Conservation (phyloP, 108 stramenopile genomes). For the Skeletonema tropicum region DNA sequence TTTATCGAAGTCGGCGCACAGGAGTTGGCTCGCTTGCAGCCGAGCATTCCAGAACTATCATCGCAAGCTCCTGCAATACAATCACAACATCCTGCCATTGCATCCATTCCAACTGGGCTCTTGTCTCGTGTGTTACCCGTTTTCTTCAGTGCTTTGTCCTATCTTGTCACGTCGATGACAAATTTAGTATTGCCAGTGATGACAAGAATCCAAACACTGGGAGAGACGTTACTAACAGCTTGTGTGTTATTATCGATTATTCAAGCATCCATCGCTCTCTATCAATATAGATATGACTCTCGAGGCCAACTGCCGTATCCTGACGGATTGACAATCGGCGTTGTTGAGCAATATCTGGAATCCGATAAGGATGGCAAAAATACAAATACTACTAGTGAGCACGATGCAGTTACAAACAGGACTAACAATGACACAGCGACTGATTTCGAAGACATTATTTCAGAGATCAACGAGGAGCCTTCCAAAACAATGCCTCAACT, state of each 20-base stretch:
- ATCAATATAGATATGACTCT: conserved; percentile 69
- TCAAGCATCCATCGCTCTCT: conserved; percentile 60
- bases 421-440: background rate
- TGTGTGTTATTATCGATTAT: conserved; percentile 53
- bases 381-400: background rate
- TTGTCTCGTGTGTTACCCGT: conserved; percentile 4
- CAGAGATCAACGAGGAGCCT: background rate
- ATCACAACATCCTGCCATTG: background rate
- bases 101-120: background rate
- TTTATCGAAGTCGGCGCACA: background rate
- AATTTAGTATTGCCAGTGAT: conserved; percentile 13
- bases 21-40: background rate
- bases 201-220: conserved; percentile 29
- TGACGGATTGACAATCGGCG: conserved; percentile 60
- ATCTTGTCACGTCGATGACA: conserved; percentile 11
- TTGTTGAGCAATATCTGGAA: conserved; percentile 27
- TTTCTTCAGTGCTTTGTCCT: conserved; percentile 11
- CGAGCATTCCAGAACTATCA: background rate
- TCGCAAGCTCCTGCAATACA: conserved; percentile 3
- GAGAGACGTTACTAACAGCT: conserved; percentile 51
- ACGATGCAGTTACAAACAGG: background rate
- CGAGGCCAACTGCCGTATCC: conserved; percentile 59
- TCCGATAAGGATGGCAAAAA: background rate
- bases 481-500: conserved; percentile 10
- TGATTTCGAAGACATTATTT: background rate